Conservation (phyloP, 2,329 filamentous ascomycete species). For the Scleromitrula shiraiana region DNA sequence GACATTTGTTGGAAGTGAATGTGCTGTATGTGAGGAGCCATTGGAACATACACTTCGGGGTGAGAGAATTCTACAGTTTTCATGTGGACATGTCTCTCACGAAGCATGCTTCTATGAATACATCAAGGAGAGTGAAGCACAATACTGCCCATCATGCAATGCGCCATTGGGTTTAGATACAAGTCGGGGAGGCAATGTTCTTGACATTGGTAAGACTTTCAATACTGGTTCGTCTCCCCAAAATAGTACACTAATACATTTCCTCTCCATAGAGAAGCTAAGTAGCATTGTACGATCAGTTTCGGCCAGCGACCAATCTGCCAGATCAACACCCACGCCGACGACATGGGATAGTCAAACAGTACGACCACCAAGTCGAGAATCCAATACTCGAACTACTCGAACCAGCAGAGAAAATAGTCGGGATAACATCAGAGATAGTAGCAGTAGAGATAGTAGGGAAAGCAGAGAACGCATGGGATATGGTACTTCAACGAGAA, state of each 20-base stretch:
- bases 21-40: constrained; percentile 93
- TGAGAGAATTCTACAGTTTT: constrained; percentile 91
- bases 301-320: constrained; percentile 50
- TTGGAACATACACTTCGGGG: constrained; percentile 91
- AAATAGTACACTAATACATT: constrained; percentile 18
- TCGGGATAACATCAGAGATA: constrained; percentile 31
- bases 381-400: constrained; percentile 19
- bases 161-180: constrained; percentile 85
- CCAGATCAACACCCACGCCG: constrained; percentile 41
- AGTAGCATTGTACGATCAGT: constrained; percentile 85
- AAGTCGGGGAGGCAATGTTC: constrained; percentile 82
- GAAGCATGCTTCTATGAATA: constrained; percentile 99
- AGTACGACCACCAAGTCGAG: constrained; percentile 46
- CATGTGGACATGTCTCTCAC: constrained; percentile 93
- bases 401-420: constrained; percentile 28
- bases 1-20: constrained; percentile 92
- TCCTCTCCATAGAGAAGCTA: constrained; percentile 65
- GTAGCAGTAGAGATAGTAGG: constrained; percentile 26
- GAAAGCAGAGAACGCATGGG: constrained; percentile 44
- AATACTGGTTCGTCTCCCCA: constrained; percentile 28
- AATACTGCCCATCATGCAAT: constrained; percentile 91
- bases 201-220: constrained; percentile 66
- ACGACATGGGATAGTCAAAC: constrained; percentile 60
- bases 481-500: constrained; percentile 28
- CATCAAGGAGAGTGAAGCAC: constrained; percentile 87